Evolutionary conservation across 768 basidiomycete genomes (phyloP).

Genomic region (Russula virescens): DNA sequence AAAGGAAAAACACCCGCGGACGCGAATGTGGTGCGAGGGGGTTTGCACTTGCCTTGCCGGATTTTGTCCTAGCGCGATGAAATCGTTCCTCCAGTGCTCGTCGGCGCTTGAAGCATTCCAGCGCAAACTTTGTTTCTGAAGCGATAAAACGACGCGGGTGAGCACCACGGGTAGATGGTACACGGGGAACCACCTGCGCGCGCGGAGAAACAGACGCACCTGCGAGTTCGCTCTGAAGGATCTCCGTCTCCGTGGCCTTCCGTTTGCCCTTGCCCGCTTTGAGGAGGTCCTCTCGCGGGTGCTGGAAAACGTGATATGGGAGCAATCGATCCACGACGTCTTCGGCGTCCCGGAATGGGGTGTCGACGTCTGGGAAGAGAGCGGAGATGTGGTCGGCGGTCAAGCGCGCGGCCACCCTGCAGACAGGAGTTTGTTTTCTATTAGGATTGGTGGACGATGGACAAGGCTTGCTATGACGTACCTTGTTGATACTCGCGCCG

Average conservation of each 20-base stretch:
- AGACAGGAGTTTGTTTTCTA: not conserved
- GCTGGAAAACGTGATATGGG: conserved; percentile 76
- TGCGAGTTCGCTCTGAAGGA: conserved; percentile 44
- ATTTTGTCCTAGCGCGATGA: conserved; percentile 44
- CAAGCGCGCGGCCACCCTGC: conserved; percentile 50
- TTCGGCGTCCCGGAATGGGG: conserved; percentile 54
- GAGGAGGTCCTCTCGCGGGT: conserved; percentile 60
- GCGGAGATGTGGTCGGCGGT: conserved; percentile 57
- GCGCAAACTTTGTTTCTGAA: conserved; percentile 63
- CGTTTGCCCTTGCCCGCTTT: conserved; percentile 52
- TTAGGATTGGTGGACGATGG: not conserved
- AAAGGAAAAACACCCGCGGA: no score
- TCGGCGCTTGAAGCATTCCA: conserved; percentile 58
- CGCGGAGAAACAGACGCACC: conserved; percentile 35
- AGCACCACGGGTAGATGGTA: not conserved
- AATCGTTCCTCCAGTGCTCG: conserved; percentile 55
- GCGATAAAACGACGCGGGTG: not conserved
- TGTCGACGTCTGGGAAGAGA: conserved; percentile 60
- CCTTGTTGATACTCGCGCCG: conserved; percentile 20
- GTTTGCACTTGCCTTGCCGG: conserved; percentile 49
- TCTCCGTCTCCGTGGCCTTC: conserved; percentile 44
- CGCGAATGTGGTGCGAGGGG: not conserved
- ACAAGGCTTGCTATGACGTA: conserved; percentile 2
- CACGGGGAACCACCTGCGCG: not conserved
- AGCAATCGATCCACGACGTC: conserved; percentile 69